Percentiles rank a stretch among this genome's conserved stretches.
phyloP scores from a whole-genome alignment of 495 filamentous ascomycete species.

The Podospora pseudopauciseta region DNA sequence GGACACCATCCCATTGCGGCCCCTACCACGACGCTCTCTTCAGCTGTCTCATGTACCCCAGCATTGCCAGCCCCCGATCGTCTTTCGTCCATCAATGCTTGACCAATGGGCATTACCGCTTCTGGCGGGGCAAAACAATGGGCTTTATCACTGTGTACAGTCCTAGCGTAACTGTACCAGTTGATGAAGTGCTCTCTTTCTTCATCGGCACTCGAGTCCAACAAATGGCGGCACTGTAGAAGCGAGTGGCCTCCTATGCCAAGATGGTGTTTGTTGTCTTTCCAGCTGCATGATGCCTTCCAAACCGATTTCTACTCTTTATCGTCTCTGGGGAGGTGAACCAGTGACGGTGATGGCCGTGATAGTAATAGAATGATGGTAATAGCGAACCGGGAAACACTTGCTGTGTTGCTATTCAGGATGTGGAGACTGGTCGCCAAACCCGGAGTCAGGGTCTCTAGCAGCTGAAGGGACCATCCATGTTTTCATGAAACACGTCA shows the following conservation, averaged over 20 bases:
- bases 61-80: background rate
- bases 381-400: background rate
- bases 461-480: constrained; percentile 4
- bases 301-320: background rate
- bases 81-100: constrained; percentile 7
- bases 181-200: background rate
- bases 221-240: constrained; percentile 10
- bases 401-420: background rate
- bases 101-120: constrained; percentile 16
- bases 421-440: background rate
- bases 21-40: constrained; percentile 7
- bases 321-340: background rate
- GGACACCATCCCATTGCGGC: background rate
- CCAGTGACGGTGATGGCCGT: background rate
- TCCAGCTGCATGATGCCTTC: background rate
- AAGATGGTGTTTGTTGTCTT: constrained; percentile 3
- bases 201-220: background rate
- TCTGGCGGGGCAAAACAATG: background rate
- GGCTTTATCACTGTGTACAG: background rate
- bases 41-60: constrained; percentile 12
- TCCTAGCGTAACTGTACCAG: background rate
- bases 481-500: constrained; percentile 7
- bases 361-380: background rate
- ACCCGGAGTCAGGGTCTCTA: background rate
- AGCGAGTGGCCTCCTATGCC: constrained; percentile 7